Conservation (phyloP, 495 filamentous ascomycete genomes). For the Aspergillus homomorphus region DNA sequence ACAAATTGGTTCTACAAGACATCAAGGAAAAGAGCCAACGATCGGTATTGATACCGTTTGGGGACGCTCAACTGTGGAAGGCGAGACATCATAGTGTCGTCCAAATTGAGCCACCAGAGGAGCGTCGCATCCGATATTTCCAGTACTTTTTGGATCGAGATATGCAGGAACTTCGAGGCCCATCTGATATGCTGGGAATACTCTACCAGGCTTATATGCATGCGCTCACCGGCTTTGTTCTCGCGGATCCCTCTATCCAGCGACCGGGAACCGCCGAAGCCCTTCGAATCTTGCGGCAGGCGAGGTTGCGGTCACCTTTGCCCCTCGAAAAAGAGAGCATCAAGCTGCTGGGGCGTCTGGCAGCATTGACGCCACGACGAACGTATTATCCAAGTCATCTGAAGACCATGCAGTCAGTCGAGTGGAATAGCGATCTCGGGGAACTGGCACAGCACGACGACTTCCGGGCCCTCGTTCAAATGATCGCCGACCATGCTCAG, state of each 20-base stretch:
- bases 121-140: conserved; percentile 34
- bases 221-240: conserved; percentile 51
- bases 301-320: conserved; percentile 46
- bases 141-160: conserved; percentile 42
- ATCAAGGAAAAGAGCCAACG: conserved; percentile 17
- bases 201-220: conserved; percentile 54
- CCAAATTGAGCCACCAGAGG: conserved; percentile 18
- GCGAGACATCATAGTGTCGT: conserved; percentile 38
- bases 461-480: conserved; percentile 37
- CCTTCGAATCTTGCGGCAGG: conserved; percentile 42
- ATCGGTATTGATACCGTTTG: conserved; percentile 48
- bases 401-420: conserved; percentile 44
- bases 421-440: conserved; percentile 42
- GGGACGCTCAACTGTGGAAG: conserved; percentile 22
- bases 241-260: conserved; percentile 52
- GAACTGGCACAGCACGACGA: conserved; percentile 48
- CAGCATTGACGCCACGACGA: conserved; percentile 45
- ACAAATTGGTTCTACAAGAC: conserved; percentile 48
- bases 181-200: conserved; percentile 46
- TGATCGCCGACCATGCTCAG: conserved; percentile 37
- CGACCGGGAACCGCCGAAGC: conserved; percentile 58
- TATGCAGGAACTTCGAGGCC: conserved; percentile 45
- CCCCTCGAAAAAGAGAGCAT: conserved; percentile 37
- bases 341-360: conserved; percentile 39
- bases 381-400: conserved; percentile 52